Conservation (phyloP, 306 rosid species). For the Macrotyloma uniflorum region DNA sequence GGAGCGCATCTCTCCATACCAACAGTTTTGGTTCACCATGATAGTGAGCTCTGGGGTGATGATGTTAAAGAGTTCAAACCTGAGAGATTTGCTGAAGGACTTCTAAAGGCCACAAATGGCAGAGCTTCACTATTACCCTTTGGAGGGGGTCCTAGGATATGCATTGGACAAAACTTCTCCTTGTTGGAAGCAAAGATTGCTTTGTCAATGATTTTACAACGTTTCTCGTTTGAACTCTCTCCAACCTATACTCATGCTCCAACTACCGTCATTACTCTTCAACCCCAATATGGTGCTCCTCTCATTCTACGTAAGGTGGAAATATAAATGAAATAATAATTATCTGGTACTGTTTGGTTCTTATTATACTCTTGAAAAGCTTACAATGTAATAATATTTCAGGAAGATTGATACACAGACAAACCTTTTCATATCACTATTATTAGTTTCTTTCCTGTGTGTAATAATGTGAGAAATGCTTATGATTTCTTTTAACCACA, state of each 20-base stretch:
- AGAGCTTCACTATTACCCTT: slow-evolving; percentile 53
- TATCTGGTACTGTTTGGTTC: background rate
- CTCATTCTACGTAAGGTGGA: slow-evolving; percentile 38
- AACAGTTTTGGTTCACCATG: slow-evolving; percentile 44
- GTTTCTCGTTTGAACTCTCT: slow-evolving; percentile 54
- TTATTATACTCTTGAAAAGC: background rate
- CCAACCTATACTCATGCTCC: slow-evolving; percentile 51
- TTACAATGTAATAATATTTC: background rate
- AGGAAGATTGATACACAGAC: background rate
- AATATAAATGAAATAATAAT: background rate
- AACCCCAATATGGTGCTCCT: slow-evolving; percentile 49
- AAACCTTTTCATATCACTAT: background rate
- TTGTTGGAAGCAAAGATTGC: slow-evolving; percentile 46
- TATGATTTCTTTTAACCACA: no score
- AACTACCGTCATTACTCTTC: background rate
- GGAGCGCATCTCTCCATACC: slow-evolving; percentile 47
- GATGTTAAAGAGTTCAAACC: slow-evolving; percentile 64
- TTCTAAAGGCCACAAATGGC: slow-evolving; percentile 55
- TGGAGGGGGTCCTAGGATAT: slow-evolving; percentile 68
- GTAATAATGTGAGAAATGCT: no score
- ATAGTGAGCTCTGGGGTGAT: slow-evolving; percentile 59
- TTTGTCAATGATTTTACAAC: slow-evolving; percentile 45
- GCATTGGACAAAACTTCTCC: slow-evolving; percentile 64
- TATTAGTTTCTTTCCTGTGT: no score
- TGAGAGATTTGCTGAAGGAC: slow-evolving; percentile 60